Base-by-base conservation (phyloP, 169 alveolate species). In the Cryptosporidium meleagridis region DNA sequence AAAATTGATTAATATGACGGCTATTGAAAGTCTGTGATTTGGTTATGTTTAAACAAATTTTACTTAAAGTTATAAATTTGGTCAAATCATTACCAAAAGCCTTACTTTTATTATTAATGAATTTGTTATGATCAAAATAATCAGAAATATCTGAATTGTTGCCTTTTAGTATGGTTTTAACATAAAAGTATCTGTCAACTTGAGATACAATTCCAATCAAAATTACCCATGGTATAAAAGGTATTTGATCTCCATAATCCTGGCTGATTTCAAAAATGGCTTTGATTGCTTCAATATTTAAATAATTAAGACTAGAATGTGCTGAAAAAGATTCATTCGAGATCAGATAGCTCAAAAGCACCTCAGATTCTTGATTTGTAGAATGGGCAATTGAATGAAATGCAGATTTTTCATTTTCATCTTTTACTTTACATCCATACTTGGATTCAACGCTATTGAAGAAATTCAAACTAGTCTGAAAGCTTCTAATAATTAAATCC, bases 221-320 rank as follows among this genome's bases (percentile, higher is more conserved):
- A 12, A 73, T 73, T 35, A 55, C 52, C 86, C 86, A 73, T 23
- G 58, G 9, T 3, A 73, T n/a, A 58, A 33, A 55, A 10, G 86
- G 62, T n/a, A 73, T 2, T 53, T 23, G 14, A 37, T 73, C 51
- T 5, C 86, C 86, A 44, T 23, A 73, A 29, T 33, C 45, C 18
- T 55, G 44, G 6, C 58, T n/a, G 14, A 73, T 52, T 45, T 73
- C 86, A 33, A 73, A 73, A 33, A 73, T 52, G 10, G 70, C 18
- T 37, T 73, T 73, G 18, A 73, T 73, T 53, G 86, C 86, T 35
- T 52, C 62, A 53, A 73, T 33, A 31, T 73, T 73, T 35, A 44
- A 31, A 39, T 59, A 29, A 16, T 33, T 73, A 23, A 73, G 70
- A n/a, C 45, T 53, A 33, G 68, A 31, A 26, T 59, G 51, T 23